Conservation (phyloP, 2,329 filamentous ascomycete species). For the Aspergillus hiratsukae region DNA sequence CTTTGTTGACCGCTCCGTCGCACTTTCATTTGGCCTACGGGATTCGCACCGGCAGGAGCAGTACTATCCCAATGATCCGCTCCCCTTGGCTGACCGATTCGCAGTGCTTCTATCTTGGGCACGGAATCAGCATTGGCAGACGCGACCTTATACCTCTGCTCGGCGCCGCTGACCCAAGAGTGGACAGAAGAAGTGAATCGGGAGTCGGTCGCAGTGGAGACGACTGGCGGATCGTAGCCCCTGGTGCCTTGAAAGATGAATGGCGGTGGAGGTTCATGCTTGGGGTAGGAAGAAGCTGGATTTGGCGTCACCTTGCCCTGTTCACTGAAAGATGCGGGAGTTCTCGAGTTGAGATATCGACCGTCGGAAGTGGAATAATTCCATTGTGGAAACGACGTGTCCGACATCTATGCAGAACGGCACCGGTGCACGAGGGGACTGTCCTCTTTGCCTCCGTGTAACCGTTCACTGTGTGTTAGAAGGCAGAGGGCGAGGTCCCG, state of each 20-base stretch:
- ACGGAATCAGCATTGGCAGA: conserved; percentile 14
- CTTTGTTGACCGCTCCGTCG: conserved; percentile 1
- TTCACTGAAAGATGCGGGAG: conserved; percentile 13
- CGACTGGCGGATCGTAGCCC: conserved; percentile 15
- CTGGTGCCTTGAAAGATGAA: conserved; percentile 16
- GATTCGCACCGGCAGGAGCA: conserved; percentile 14
- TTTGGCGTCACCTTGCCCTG: conserved; percentile 10
- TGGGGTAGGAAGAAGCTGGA: conserved; percentile 14
- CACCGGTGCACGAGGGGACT: conserved; percentile 6
- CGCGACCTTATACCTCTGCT: conserved; percentile 20
- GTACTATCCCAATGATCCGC: conserved; percentile 20
- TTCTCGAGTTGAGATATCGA: conserved; percentile 15
- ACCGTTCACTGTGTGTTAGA: not conserved
- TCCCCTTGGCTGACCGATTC: not conserved
- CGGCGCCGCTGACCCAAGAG: conserved; percentile 13
- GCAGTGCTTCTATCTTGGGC: not conserved
- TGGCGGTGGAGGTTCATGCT: conserved; percentile 21
- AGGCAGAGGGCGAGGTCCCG: not conserved
- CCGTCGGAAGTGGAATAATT: conserved; percentile 21
- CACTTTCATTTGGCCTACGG: not conserved
- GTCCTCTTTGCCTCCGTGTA: conserved; percentile 1
- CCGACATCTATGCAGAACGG: conserved; percentile 27
- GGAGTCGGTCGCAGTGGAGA: conserved; percentile 9
- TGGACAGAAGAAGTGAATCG: conserved; percentile 14
- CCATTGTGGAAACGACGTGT: conserved; percentile 25